These are phyloP conservation scores for Myriosclerotinia duriaeana DNA, from an alignment of 2,329 filamentous ascomycete genomes.

Conservation along the genomic window DNA sequence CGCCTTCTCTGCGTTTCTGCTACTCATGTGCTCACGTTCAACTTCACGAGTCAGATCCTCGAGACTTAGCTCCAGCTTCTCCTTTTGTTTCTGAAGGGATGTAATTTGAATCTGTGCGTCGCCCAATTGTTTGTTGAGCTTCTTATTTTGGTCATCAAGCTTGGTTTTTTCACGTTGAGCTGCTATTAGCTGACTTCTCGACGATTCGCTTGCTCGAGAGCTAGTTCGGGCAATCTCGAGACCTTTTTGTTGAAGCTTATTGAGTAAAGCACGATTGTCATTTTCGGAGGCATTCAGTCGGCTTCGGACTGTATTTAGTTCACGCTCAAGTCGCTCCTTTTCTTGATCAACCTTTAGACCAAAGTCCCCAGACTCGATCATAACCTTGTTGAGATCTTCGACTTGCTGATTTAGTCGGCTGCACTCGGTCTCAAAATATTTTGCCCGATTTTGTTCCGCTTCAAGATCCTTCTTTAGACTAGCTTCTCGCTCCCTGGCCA, in stretches of 20 bases:
- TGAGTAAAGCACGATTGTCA: slow-evolving; percentile 90
- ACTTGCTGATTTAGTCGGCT: slow-evolving; percentile 74
- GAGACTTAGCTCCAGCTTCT: slow-evolving; percentile 82
- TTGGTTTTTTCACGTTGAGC: slow-evolving; percentile 81
- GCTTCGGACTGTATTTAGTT: slow-evolving; percentile 87
- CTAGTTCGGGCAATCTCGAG: slow-evolving; percentile 90
- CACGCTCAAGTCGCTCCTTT: slow-evolving; percentile 88
- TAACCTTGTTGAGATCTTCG: slow-evolving; percentile 81
- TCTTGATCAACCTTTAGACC: slow-evolving; percentile 88
- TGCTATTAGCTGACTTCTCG: slow-evolving; percentile 71
- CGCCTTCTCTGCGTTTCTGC: slow-evolving; percentile 84
- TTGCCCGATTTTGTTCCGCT: slow-evolving; percentile 70
- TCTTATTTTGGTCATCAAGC: slow-evolving; percentile 77
- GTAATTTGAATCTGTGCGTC: slow-evolving; percentile 81
- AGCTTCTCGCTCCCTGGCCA: slow-evolving; percentile 77
- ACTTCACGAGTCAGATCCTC: slow-evolving; percentile 94
- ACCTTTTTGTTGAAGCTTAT: slow-evolving; percentile 96
- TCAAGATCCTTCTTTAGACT: slow-evolving; percentile 79
- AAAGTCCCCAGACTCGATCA: slow-evolving; percentile 86
- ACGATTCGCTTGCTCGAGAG: slow-evolving; percentile 80
- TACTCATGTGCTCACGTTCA: slow-evolving; percentile 83
- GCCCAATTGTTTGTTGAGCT: slow-evolving; percentile 78
- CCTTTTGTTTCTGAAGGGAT: slow-evolving; percentile 87
- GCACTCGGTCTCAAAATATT: slow-evolving; percentile 78
- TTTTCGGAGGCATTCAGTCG: slow-evolving; percentile 90